phyloP scores from a whole-genome alignment of 2,329 filamentous ascomycete genomes.

The Colletotrichum sojae region DNA sequence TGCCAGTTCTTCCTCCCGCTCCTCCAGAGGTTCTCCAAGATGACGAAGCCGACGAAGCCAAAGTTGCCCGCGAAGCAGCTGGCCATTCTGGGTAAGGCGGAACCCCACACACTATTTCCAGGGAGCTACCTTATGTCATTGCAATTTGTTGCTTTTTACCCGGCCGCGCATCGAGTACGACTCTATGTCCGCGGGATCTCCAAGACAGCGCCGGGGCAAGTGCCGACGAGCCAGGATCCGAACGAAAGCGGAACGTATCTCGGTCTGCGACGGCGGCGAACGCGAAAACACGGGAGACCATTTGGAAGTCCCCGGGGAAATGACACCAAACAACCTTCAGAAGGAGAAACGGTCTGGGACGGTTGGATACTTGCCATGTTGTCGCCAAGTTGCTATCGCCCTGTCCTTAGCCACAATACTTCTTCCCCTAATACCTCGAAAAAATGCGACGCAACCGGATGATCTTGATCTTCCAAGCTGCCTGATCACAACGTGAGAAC shows the following conservation, averaged over 20 bases:
- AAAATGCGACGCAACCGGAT: slow-evolving; percentile 32
- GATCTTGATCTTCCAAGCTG: slow-evolving; percentile 38
- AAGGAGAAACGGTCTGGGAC: not conserved
- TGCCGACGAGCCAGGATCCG: slow-evolving; percentile 20
- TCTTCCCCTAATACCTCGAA: slow-evolving; percentile 19
- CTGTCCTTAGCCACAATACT: slow-evolving; percentile 35
- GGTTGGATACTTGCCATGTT: slow-evolving; percentile 18
- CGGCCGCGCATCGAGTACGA: slow-evolving; percentile 7
- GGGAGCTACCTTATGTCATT: slow-evolving; percentile 16
- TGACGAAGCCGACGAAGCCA: slow-evolving; percentile 54
- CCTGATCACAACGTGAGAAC: slow-evolving; percentile 38
- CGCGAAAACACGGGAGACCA: not conserved
- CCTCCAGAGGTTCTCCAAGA: slow-evolving; percentile 31
- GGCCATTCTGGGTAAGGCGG: slow-evolving; percentile 78
- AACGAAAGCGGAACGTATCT: not conserved
- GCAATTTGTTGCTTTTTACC: slow-evolving; percentile 20
- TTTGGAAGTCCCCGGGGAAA: not conserved
- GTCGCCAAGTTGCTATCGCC: slow-evolving; percentile 12
- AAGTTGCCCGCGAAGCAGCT: slow-evolving; percentile 85
- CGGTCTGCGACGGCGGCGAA: not conserved
- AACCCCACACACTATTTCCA: slow-evolving; percentile 33
- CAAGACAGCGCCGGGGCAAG: slow-evolving; percentile 28
- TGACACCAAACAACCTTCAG: not conserved
- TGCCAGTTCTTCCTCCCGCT: not conserved
- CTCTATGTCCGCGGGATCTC: not conserved